Percentiles rank a stretch among this genome's conserved stretches.
Evolutionary conservation across 768 basidiomycete species (phyloP).

Genomic region (Kwoniella sp.): DNA sequence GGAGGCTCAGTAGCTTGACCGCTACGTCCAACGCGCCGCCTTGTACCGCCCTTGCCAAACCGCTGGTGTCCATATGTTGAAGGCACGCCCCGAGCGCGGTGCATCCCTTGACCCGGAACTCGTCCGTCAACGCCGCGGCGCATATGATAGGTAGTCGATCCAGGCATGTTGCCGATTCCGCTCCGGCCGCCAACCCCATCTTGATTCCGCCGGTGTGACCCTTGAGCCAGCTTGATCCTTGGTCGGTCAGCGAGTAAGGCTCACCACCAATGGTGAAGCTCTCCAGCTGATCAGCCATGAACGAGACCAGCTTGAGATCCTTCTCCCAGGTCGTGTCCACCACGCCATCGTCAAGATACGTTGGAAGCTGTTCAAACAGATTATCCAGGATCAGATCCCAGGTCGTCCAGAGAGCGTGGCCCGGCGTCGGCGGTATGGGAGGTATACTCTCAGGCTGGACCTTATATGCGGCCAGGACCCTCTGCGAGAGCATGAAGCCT

Average conservation of each 20-base stretch:
- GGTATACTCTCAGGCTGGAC: slow-evolving; percentile 37
- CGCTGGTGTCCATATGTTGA: slow-evolving; percentile 14
- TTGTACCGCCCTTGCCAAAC: slow-evolving; percentile 25
- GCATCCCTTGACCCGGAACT: slow-evolving; percentile 23
- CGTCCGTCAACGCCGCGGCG: slow-evolving; percentile 17
- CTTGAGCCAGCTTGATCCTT: background rate
- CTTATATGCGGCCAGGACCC: slow-evolving; percentile 32
- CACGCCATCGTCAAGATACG: slow-evolving; percentile 22
- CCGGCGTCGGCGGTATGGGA: slow-evolving; percentile 23
- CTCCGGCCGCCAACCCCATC: background rate
- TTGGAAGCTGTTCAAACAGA: slow-evolving; percentile 40
- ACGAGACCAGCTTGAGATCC: slow-evolving; percentile 29
- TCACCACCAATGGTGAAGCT: slow-evolving; percentile 19
- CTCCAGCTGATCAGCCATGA: slow-evolving; percentile 43
- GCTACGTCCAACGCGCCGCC: slow-evolving; percentile 37
- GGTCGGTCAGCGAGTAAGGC: background rate
- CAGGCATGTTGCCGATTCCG: slow-evolving; percentile 6
- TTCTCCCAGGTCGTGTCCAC: slow-evolving; percentile 24
- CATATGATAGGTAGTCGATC: slow-evolving; percentile 40
- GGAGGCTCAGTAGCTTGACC: slow-evolving; percentile 19
- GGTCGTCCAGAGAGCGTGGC: slow-evolving; percentile 36
- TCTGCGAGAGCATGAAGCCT: slow-evolving; percentile 39
- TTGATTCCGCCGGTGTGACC: background rate
- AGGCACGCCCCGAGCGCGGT: slow-evolving; percentile 30
- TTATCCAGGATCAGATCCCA: slow-evolving; percentile 46